These are phyloP conservation scores for Penicillium sp. DNA, from an alignment of 2,329 filamentous ascomycete genomes.

Conservation along the genomic window DNA sequence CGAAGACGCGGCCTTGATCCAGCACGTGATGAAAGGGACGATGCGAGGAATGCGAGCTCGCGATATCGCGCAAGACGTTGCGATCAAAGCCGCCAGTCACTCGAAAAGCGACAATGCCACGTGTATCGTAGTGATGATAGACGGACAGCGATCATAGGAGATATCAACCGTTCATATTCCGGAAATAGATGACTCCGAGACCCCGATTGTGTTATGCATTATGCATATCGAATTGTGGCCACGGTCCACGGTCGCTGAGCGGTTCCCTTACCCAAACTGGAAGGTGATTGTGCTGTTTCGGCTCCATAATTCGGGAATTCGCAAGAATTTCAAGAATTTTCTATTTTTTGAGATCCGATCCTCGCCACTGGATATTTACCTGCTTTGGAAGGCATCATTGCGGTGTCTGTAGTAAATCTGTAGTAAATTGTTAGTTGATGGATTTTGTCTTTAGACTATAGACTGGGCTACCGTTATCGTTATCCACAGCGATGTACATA, in stretches of 20 bases:
- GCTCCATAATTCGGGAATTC: neutral
- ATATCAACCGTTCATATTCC: neutral
- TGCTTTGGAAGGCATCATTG: constrained; percentile 6
- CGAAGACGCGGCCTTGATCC: constrained; percentile 27
- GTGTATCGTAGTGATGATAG: constrained; percentile 31
- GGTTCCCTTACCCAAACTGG: constrained; percentile 16
- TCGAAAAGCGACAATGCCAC: constrained; percentile 30
- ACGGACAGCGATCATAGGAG: constrained; percentile 23
- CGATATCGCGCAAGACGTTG: constrained; percentile 29
- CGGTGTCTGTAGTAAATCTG: too few species aligned
- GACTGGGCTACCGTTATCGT: too few species aligned
- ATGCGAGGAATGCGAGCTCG: constrained; percentile 26
- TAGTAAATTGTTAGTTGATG: too few species aligned
- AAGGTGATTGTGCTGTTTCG: constrained; percentile 17
- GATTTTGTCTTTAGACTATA: too few species aligned
- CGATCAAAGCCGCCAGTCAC: constrained; percentile 14
- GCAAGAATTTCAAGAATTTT: constrained; percentile 3
- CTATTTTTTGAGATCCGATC: neutral
- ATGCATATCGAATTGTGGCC: constrained; percentile 12
- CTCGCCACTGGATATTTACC: neutral
- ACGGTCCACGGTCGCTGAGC: constrained; percentile 3
- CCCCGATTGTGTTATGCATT: constrained; percentile 19
- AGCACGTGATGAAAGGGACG: constrained; percentile 29
- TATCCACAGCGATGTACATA: neutral
- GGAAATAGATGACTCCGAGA: neutral